A percentile compares a stretch with the other conserved stretches of the same genome.
phyloP scores from a whole-genome alignment of 1,284 basidiomycete species.

The Prillingera fragicola region DNA sequence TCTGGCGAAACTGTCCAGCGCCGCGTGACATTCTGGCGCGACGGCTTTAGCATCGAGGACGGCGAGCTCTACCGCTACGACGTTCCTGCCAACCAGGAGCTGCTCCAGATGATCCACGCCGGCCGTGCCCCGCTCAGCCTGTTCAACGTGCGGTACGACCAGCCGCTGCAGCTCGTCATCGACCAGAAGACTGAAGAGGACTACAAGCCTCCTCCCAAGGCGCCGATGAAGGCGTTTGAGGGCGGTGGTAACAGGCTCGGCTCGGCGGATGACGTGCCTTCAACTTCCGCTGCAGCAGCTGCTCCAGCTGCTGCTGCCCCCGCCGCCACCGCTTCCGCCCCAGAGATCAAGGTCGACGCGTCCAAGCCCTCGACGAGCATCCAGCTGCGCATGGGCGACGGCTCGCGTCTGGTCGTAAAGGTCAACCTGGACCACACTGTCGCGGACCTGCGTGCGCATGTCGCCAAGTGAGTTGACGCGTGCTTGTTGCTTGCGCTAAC shows the following conservation, averaged over 20 bases:
- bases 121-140: slow-evolving; percentile 76
- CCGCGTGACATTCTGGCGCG: slow-evolving; percentile 84
- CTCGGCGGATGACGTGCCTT: background rate
- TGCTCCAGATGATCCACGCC: slow-evolving; percentile 73
- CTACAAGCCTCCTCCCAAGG: slow-evolving; percentile 56
- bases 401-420: slow-evolving; percentile 70
- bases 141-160: slow-evolving; percentile 69
- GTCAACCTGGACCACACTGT: slow-evolving; percentile 94
- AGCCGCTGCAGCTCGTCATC: slow-evolving; percentile 81
- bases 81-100: slow-evolving; percentile 66
- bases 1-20: slow-evolving; percentile 62
- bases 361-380: slow-evolving; percentile 75
- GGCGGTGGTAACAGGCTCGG: slow-evolving; percentile 83
- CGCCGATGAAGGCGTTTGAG: slow-evolving; percentile 55
- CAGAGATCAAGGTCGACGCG: slow-evolving; percentile 49
- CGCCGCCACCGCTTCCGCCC: slow-evolving; percentile 9
- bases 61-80: slow-evolving; percentile 81
- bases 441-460: slow-evolving; percentile 75
- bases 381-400: slow-evolving; percentile 85
- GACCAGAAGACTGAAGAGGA: slow-evolving; percentile 68
- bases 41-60: slow-evolving; percentile 91
- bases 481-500: background rate
- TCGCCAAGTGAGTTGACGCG: slow-evolving; percentile 69
- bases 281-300: slow-evolving; percentile 22
- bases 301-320: slow-evolving; percentile 20